Base-by-base conservation (phyloP, 1,139 yeast species). In the Scheffersomyces parashehatae region DNA sequence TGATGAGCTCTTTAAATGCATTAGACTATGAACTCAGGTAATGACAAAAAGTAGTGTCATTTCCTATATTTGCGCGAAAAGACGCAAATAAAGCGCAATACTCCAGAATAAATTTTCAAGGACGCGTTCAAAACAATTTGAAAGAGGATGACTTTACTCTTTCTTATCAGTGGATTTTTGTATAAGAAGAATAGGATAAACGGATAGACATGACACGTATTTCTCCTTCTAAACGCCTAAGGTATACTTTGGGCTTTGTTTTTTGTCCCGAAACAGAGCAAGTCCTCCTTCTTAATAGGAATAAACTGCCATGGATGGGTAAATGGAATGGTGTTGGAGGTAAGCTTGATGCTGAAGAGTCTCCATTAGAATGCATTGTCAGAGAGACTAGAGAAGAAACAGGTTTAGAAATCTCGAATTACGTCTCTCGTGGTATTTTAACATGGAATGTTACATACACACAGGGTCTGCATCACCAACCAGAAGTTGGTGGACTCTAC, bases 281-380 rank as follows among this genome's bases (percentile, higher is more conserved):
- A 39, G 48, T 73, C 11, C 63, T 75, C 6, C 58, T 75, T 6
- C 56, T 75, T 28, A 75, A 75, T 44, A 56, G 81, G 30, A 64
- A 68, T 42, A 75, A 74, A 47, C 58, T 67, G 14, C 81, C 80
- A 1, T 75, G 79, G 77, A 75, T 73, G 79, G 81, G 81, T 2
- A 58, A 73, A 42, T 75, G 80, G 79, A 75, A 75, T 49, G 81
- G 80, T 1, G 75, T 75, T 11, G 80, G 80, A 3, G 81, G 81
- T 1, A 75, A 75, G 49, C 50, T 75, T 13, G 75, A 73, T 26
- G 43, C 51, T 0, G 58, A 48, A 8, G 79, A 73, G 50, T 47
- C 66, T 2, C 71, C 79, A 1, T 47, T 62, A 29, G 65, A 67
- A 8, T 72, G 80, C 44, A 73, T 75, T 15, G 59, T 68, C 3